Conservation (phyloP, 495 filamentous ascomycete genomes). For the Chaetomium fimeti region DNA sequence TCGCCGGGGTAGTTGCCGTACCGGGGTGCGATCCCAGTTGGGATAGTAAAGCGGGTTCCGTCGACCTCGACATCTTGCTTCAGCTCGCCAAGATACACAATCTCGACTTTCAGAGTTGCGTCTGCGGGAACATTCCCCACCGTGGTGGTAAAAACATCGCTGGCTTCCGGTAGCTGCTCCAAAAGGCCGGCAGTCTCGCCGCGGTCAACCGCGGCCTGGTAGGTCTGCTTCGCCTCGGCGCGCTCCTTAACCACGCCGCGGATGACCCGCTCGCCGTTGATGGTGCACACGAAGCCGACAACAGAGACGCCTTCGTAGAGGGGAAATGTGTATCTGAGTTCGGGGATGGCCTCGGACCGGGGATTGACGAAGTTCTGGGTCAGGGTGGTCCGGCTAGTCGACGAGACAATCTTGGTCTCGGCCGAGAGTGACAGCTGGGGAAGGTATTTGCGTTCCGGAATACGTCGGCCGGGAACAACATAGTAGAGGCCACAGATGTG, state of each 20-base stretch:
- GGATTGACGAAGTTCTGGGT: conserved; percentile 63
- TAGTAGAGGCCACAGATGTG: conserved; percentile 35
- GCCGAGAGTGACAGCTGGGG: conserved; percentile 53
- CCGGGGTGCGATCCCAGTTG: conserved; percentile 59
- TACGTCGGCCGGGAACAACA: conserved; percentile 1
- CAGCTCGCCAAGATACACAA: conserved; percentile 65
- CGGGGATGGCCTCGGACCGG: conserved; percentile 35
- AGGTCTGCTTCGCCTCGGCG: conserved; percentile 53
- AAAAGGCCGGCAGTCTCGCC: conserved; percentile 62
- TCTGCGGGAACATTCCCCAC: conserved; percentile 62
- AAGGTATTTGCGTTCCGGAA: conserved; percentile 43
- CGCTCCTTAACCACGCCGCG: conserved; percentile 62
- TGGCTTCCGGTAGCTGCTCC: conserved; percentile 55
- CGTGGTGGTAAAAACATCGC: conserved; percentile 63
- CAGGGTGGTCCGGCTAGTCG: conserved; percentile 56
- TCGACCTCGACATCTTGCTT: conserved; percentile 63
- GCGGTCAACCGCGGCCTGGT: conserved; percentile 52
- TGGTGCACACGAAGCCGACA: conserved; percentile 57
- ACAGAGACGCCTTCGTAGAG: conserved; percentile 67
- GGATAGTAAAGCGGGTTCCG: conserved; percentile 63
- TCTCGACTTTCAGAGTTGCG: conserved; percentile 52
- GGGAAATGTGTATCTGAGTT: conserved; percentile 63
- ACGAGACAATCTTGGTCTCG: conserved; percentile 55
- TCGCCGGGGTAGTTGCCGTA: conserved; percentile 54
- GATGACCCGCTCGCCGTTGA: conserved; percentile 51